Evolutionary conservation across 805 yeast species (phyloP), one percentile per base, ranked within the genome.

Genomic region (Candida glaebosa): DNA sequence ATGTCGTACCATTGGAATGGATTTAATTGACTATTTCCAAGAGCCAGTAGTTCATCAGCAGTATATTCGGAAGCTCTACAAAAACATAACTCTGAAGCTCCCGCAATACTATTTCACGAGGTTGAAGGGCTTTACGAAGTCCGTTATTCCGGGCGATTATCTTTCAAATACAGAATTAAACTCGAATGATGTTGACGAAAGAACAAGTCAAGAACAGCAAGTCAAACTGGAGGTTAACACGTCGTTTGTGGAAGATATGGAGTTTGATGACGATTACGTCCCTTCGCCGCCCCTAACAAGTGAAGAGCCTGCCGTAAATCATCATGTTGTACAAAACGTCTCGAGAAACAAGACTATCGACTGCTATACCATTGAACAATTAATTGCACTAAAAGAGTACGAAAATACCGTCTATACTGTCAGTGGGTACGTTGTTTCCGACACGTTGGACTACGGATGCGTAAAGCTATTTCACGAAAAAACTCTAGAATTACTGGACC

Each of bases 161-260:
- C 24, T 35, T 10, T 24, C 7, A 9, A 12, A 22, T 35, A 17
- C 14, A n/a, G 33, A 30, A 9, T 6, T 30, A 30, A 12, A 32
- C 17, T 32, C 34, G 8, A 4, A 18, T 32, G 19, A n/a, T 32
- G 15, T 20, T 10, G 10, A 22, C 10, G 26, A 22, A 22, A 22
- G 26, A 22, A 10, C 26, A 22, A 22, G 6, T 7, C 26, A 22
- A 10, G 26, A 6, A 22, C 26, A 22, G 10, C 26, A 22, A 22
- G 31, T 28, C 5, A 28, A 28, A 10, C 31, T 28, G 31, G 31
- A 28, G 14, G 7, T 6, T 5, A 28, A 10, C n/a, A 16, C 19
- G 22, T 22, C 38, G 9, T 20, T 35, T n/a, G 38, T 35, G 9
- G 38, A 35, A n/a, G 38, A 35, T 35, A 24, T 35, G 14, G 38